A percentile compares a stretch with the other conserved stretches of the same genome.
phyloP scores from a whole-genome alignment of 306 rosid species.

The Trichosanthes cucumerina region DNA sequence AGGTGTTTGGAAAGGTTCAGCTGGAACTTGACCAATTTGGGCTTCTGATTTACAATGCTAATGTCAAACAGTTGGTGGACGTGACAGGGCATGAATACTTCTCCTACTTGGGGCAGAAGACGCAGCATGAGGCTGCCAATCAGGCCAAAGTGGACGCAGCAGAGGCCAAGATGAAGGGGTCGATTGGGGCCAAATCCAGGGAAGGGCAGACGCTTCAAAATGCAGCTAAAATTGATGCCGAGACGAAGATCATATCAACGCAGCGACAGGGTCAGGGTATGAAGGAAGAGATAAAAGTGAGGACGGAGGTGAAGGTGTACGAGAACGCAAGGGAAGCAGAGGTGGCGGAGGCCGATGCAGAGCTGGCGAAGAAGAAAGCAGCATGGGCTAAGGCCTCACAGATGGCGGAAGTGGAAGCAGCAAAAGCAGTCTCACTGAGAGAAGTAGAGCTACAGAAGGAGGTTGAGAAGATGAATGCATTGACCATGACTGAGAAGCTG shows the following conservation, averaged over 20 bases:
- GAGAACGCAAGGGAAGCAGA: constrained; percentile 25
- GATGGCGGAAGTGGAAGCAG: constrained; percentile 25
- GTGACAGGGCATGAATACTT: constrained; percentile 49
- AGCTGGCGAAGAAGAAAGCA: constrained; percentile 24
- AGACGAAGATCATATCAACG: constrained; percentile 20
- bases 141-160: constrained; percentile 38
- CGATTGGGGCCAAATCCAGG: constrained; percentile 21
- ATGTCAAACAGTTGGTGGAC: constrained; percentile 46
- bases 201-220: constrained; percentile 24
- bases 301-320: constrained; percentile 22
- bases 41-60: constrained; percentile 47
- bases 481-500: constrained; percentile 25
- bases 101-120: constrained; percentile 52
- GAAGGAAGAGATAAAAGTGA: constrained; percentile 22
- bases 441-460: constrained; percentile 22
- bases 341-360: constrained; percentile 22
- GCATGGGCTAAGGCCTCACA: constrained; percentile 8
- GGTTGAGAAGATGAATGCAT: constrained; percentile 25
- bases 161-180: constrained; percentile 32
- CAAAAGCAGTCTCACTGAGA: constrained; percentile 22
- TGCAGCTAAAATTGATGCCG: constrained; percentile 26
- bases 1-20: constrained; percentile 46
- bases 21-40: constrained; percentile 49
- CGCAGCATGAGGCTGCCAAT: constrained; percentile 49
- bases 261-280: constrained; percentile 24